Evolutionary conservation across 2,329 filamentous ascomycete species (phyloP).

Genomic region (Ceratocystis cubensis): DNA sequence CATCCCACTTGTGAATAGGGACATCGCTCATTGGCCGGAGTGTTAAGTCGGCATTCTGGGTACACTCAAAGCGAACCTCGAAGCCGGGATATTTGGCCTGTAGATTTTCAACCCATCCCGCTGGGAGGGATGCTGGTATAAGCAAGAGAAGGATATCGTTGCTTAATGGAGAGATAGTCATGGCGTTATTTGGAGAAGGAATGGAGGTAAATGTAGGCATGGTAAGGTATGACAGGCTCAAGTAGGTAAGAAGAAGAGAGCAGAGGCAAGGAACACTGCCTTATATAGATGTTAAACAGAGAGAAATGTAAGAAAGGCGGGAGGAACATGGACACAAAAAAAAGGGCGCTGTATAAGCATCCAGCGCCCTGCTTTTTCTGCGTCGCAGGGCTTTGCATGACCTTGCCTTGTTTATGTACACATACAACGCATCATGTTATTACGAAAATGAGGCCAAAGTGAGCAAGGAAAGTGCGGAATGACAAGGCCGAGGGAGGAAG

Average conservation of each 20-base stretch:
- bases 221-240: not conserved
- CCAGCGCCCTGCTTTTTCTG: not conserved
- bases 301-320: not conserved
- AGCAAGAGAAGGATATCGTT: constrained; percentile 37
- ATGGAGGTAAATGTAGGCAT: not conserved
- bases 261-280: too few species aligned
- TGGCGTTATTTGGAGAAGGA: not conserved
- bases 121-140: constrained; percentile 27
- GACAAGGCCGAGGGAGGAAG: not conserved
- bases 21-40: constrained; percentile 25
- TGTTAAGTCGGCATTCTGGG: constrained; percentile 26
- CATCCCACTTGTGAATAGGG: constrained; percentile 33
- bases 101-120: constrained; percentile 30
- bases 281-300: too few species aligned
- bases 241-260: not conserved
- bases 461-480: not conserved
- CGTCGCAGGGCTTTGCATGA: not conserved
- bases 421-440: not conserved
- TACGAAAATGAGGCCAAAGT: not conserved
- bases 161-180: not conserved
- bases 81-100: constrained; percentile 34
- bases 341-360: not conserved
- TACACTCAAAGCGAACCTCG: constrained; percentile 27
- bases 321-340: not conserved
- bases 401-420: not conserved